phyloP scores from a whole-genome alignment of 2,329 filamentous ascomycete species.

The Hymenoscyphus fructigenus region DNA sequence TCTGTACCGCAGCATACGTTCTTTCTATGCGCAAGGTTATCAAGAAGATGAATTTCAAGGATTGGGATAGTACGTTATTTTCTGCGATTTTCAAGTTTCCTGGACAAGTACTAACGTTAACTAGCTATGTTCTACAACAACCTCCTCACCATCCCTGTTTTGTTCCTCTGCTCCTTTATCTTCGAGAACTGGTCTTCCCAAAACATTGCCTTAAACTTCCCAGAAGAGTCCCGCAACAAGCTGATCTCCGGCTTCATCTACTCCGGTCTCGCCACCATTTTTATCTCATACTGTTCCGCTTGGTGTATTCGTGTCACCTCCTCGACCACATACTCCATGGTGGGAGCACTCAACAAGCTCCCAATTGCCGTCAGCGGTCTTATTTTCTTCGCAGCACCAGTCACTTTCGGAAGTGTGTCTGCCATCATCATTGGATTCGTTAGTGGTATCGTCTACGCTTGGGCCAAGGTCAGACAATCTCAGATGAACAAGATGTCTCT shows the following conservation, averaged over 20 bases:
- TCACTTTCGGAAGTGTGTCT: constrained; percentile 87
- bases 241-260: constrained; percentile 89
- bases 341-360: constrained; percentile 95
- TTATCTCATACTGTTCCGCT: constrained; percentile 99
- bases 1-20: constrained; percentile 88
- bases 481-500: constrained; percentile 63
- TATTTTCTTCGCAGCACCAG: constrained; percentile 91
- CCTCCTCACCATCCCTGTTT: constrained; percentile 89
- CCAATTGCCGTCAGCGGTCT: constrained; percentile 91
- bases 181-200: constrained; percentile 87
- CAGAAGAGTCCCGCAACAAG: constrained; percentile 71
- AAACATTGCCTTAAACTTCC: constrained; percentile 89
- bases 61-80: constrained; percentile 85
- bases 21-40: constrained; percentile 97
- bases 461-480: constrained; percentile 81
- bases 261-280: constrained; percentile 88
- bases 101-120: constrained; percentile 34
- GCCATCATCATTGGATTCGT: constrained; percentile 91
- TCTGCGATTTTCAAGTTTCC: neutral
- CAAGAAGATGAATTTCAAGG: constrained; percentile 99
- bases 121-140: constrained; percentile 99
- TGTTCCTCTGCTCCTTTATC: constrained; percentile 77
- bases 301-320: constrained; percentile 98
- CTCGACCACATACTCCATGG: constrained; percentile 98
- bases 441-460: constrained; percentile 86